These are phyloP conservation scores for Deinandra increscens DNA, from an alignment of 129 eudicot genomes.

Conservation along the genomic window DNA sequence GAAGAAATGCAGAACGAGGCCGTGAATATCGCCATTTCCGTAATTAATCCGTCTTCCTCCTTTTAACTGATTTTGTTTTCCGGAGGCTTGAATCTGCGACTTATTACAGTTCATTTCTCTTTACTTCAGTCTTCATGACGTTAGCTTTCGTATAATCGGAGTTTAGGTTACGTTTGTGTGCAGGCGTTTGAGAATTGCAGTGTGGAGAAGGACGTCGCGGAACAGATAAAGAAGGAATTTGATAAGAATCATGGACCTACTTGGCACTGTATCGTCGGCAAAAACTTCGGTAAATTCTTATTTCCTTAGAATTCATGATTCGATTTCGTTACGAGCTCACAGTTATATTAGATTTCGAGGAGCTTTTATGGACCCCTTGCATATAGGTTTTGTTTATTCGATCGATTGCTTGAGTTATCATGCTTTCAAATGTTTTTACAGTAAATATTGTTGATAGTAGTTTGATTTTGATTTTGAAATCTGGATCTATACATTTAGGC, in stretches of 20 bases:
- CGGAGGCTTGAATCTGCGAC: neutral
- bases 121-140: constrained; percentile 6
- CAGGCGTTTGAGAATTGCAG: constrained; percentile 94
- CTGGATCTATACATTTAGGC: constrained; percentile 28
- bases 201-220: constrained; percentile 99
- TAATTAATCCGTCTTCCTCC: constrained; percentile 22
- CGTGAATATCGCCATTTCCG: constrained; percentile 78
- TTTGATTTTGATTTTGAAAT: constrained; percentile 16
- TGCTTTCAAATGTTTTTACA: neutral
- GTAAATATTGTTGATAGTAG: constrained; percentile 5
- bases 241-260: constrained; percentile 95
- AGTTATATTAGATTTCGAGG: neutral
- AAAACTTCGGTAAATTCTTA: constrained; percentile 70
- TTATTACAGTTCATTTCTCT: constrained; percentile 2
- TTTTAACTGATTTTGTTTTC: neutral
- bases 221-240: constrained; percentile 86
- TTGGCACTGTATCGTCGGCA: constrained; percentile 99
- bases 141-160: neutral
- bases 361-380: neutral
- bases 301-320: constrained; percentile 1
- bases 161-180: neutral
- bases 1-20: constrained; percentile 87
- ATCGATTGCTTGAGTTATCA: constrained; percentile 17
- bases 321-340: neutral
- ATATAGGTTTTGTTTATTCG: neutral